These are phyloP conservation scores for Rhizopus delemar DNA, from an alignment of 371 early-diverging fungal species.

Conservation along the genomic window DNA sequence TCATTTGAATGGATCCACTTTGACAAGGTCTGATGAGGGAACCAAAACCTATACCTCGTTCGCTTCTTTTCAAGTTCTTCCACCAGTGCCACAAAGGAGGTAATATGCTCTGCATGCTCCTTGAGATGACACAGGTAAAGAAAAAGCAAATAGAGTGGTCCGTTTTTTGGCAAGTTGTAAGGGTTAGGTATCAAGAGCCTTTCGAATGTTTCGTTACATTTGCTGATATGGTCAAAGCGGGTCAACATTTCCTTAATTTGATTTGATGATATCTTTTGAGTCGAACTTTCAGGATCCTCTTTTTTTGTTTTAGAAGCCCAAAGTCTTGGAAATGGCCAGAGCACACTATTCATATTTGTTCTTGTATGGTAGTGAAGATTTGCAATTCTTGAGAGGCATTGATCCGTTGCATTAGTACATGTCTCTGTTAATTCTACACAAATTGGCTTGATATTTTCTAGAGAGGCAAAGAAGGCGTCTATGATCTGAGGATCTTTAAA, in stretches of 20 bases:
- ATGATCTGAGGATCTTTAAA: constrained; percentile 13
- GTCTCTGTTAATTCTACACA: constrained; percentile 3
- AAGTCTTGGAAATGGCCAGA: constrained; percentile 46
- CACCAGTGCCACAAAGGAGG: constrained; percentile 18
- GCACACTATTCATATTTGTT: constrained; percentile 26
- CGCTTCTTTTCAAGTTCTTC: constrained; percentile 22
- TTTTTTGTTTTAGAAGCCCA: constrained; percentile 12
- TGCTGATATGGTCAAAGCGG: constrained; percentile 9
- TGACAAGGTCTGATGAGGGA: constrained; percentile 30
- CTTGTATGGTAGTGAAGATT: constrained; percentile 25
- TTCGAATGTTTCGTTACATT: constrained; percentile 11
- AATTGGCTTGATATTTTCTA: constrained; percentile 7
- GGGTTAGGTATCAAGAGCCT: constrained; percentile 15
- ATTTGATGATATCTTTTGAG: not conserved
- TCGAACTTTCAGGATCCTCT: not conserved
- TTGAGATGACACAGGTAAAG: constrained; percentile 29
- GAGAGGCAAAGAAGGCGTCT: constrained; percentile 14
- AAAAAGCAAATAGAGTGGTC: constrained; percentile 26
- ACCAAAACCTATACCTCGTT: constrained; percentile 18
- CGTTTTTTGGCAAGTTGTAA: constrained; percentile 23
- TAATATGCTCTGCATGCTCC: constrained; percentile 19
- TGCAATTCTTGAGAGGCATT: not conserved
- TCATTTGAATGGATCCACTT: constrained; percentile 24
- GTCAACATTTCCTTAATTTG: constrained; percentile 1
- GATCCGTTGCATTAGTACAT: constrained; percentile 15